These are phyloP conservation scores for Hypocreales sp. DNA, from an alignment of 2,329 filamentous ascomycete genomes.

Conservation along the genomic window DNA sequence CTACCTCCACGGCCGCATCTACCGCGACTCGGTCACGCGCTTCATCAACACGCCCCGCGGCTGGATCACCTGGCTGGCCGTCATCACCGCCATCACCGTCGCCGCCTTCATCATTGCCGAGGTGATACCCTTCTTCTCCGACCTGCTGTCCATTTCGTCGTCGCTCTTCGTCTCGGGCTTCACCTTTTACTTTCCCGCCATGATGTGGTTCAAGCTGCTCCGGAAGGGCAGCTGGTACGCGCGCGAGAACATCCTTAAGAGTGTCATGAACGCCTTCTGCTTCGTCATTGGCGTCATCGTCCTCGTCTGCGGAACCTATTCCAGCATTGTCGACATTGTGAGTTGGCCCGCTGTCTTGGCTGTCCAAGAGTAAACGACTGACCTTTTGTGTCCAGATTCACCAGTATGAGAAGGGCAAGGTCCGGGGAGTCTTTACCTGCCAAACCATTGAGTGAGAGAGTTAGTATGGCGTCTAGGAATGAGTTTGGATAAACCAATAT, in stretches of 20 bases:
- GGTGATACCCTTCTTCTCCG: conserved; percentile 56
- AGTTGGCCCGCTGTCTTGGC: conserved; percentile 2
- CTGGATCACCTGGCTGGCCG: conserved; percentile 39
- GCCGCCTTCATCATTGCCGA: conserved; percentile 56
- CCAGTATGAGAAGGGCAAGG: conserved; percentile 4
- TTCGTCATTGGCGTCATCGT: conserved; percentile 11
- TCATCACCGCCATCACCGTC: conserved; percentile 41
- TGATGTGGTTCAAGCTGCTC: conserved; percentile 24
- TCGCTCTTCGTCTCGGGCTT: conserved; percentile 29
- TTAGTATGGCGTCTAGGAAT: no score
- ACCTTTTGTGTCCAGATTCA: conserved; percentile 1
- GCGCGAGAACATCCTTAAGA: conserved; percentile 10
- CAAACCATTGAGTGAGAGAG: conserved; percentile 5
- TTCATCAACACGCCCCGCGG: conserved; percentile 32
- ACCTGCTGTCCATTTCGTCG: conserved; percentile 39
- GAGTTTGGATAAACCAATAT: no score
- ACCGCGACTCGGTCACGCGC: conserved; percentile 24
- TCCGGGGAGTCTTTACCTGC: conserved; percentile 7
- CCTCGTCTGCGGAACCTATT: conserved; percentile 11
- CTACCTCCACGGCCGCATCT: conserved; percentile 30
- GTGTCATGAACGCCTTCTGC: conserved; percentile 9
- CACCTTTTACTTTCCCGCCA: conserved; percentile 20
- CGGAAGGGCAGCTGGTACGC: conserved; percentile 11
- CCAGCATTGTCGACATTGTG: conserved; percentile 12
- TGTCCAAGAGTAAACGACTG: no score